Evolutionary conservation across 2,329 filamentous ascomycete species (phyloP).

Genomic region (Apiospora malaysiana): DNA sequence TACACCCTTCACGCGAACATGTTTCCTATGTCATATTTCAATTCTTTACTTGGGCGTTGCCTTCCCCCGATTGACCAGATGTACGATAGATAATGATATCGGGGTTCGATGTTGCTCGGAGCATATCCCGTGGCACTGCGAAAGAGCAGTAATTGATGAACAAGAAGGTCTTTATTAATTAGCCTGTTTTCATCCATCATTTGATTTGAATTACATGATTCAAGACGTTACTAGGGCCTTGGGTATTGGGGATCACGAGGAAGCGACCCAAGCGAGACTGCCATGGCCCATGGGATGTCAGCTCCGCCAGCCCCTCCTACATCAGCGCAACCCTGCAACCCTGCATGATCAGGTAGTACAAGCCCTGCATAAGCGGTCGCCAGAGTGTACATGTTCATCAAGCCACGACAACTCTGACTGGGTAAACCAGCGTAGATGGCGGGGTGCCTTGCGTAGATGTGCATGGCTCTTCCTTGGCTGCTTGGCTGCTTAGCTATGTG

Average conservation of each 20-base stretch:
- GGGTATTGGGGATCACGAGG: background rate
- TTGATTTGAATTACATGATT: background rate
- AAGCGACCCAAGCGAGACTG: background rate
- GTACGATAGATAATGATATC: background rate
- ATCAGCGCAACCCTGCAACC: background rate
- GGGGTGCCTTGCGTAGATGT: background rate
- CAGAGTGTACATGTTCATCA: background rate
- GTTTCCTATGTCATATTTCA: slow-evolving; percentile 1
- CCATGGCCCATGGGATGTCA: background rate
- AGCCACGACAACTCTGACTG: background rate
- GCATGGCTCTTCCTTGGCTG: background rate
- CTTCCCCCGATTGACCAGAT: background rate
- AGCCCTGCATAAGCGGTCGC: slow-evolving; percentile 11
- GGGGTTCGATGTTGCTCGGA: background rate
- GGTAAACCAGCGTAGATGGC: background rate
- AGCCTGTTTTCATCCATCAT: background rate
- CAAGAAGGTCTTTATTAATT: background rate
- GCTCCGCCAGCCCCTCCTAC: background rate
- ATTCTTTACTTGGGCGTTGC: background rate
- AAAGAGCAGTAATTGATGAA: background rate
- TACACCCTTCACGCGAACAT: slow-evolving; percentile 11
- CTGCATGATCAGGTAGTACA: background rate
- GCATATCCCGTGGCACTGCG: background rate
- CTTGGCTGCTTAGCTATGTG: background rate
- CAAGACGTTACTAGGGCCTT: background rate